Conservation (phyloP, 305 asterid genomes). For the Withania somnifera region DNA sequence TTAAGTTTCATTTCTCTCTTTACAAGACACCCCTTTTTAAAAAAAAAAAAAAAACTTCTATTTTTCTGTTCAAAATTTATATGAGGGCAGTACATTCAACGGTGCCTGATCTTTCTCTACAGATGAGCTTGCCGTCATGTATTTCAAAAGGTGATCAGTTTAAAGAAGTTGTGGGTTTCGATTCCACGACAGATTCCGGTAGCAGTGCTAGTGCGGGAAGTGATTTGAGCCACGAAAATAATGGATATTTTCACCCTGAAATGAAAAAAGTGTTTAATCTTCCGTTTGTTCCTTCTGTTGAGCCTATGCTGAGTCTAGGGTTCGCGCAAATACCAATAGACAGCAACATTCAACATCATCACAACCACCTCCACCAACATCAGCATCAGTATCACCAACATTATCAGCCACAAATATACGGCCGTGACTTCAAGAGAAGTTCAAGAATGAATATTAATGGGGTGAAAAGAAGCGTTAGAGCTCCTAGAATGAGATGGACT, state of each 20-base stretch:
- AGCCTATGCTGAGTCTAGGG: constrained; percentile 46
- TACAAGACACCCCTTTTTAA: constrained; percentile 3
- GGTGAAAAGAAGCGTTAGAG: constrained; percentile 38
- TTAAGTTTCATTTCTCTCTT: constrained; percentile 2
- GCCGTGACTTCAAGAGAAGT: constrained; percentile 43
- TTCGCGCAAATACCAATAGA: constrained; percentile 19
- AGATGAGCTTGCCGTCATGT: constrained; percentile 55
- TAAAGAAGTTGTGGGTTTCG: background rate
- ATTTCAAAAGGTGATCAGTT: background rate
- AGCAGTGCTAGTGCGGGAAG: constrained; percentile 45
- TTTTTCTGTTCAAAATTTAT: constrained; percentile 18
- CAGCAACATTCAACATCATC: constrained; percentile 14
- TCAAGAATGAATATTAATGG: constrained; percentile 25
- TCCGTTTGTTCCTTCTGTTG: background rate
- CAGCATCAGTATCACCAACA: constrained; percentile 6
- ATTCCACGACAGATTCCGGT: constrained; percentile 27
- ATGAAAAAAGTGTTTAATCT: background rate
- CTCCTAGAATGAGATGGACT: constrained; percentile 87
- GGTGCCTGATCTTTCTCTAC: constrained; percentile 67
- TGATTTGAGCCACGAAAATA: constrained; percentile 52
- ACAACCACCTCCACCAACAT: background rate
- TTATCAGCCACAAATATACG: constrained; percentile 34
- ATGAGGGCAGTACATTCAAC: constrained; percentile 10
- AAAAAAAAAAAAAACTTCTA: background rate
- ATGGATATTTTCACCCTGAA: constrained; percentile 8